Evolutionary conservation across 2,329 filamentous ascomycete species (phyloP), one percentile per base, ranked within the genome.

Genomic region (Nemania sp.): DNA sequence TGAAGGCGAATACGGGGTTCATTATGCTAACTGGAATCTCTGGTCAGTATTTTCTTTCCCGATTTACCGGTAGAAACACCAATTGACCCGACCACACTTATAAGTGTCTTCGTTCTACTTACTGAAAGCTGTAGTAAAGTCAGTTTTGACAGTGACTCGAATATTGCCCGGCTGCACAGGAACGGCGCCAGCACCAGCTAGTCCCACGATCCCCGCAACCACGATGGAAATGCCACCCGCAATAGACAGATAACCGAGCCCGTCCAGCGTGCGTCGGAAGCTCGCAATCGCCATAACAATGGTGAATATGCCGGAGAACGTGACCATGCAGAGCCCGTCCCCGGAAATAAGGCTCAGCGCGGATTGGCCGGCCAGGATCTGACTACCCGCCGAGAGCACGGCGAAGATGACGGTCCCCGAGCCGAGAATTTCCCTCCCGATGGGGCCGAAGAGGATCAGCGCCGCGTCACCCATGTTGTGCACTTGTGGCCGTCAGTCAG

Each of bases 391-490:
- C 1, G 73, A 75, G 55, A 76, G 80, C 23, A 81, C 69, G 33
- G 78, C 77, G 59, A 82, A 82, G 58, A 79, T 71, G 48, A 80
- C 66, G 0, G 77, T 81, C 3, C 79, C 78, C 15, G 68, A 72
- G 24, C 72, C 73, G 31, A 82, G 71, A 11, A 81, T 56, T 57
- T 80, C 79, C 20, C 78, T 73, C 0, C 80, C 80, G 5, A 77
- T 53, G 1, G 73, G 75, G 2, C 81, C 81, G 49, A 82, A 80
- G 17, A 84, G 70, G 47, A 82, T 75, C 36, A 68, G 68, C 14
- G 80, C 80, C 0, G 79, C 80, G 57, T 83, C 80, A 36, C 80
- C 80, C 69, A 83, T 82, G 46, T 77, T 77, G 61, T 83, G 81
- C 3, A 83, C 79, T 75, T 64, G 12, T 4, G 22, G 61, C 49